These are phyloP conservation scores for Colletotrichum sp. DNA, from an alignment of 2,329 filamentous ascomycete species.

Conservation along the genomic window DNA sequence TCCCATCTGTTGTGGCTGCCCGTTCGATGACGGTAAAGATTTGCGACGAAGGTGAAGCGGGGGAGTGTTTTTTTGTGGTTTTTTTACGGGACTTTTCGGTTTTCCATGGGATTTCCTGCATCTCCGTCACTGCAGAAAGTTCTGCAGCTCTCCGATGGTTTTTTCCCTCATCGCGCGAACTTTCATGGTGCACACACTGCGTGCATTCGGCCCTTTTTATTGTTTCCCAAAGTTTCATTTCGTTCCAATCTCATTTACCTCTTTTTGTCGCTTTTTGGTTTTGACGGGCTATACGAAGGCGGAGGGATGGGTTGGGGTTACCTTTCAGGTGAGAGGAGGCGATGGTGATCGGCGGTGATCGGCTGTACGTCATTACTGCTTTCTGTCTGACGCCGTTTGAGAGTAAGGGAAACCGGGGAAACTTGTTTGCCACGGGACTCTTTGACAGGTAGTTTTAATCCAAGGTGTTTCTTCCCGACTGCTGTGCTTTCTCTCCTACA, in stretches of 20 bases:
- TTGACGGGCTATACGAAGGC: background rate
- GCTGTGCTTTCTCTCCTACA: background rate
- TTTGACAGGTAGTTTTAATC: background rate
- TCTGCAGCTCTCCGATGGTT: background rate
- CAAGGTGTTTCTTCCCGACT: background rate
- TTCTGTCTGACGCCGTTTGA: background rate
- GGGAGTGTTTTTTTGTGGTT: background rate
- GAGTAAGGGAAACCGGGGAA: background rate
- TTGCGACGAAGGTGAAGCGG: background rate
- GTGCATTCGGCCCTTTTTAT: background rate
- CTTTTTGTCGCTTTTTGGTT: background rate
- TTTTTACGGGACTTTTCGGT: background rate
- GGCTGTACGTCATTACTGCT: slow-evolving; percentile 5
- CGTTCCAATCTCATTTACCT: background rate
- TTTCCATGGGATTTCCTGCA: background rate
- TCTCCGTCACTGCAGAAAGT: background rate
- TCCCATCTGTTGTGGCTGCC: background rate
- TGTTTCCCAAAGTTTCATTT: background rate
- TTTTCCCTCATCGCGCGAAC: background rate
- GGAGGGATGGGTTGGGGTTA: background rate
- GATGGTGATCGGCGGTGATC: slow-evolving; percentile 21
- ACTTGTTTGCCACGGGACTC: background rate
- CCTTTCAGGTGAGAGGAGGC: slow-evolving; percentile 8
- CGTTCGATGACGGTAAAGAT: background rate
- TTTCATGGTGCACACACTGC: background rate